Evolutionary conservation across 495 filamentous ascomycete species (phyloP).

Genomic region (Amorphotheca resinae): DNA sequence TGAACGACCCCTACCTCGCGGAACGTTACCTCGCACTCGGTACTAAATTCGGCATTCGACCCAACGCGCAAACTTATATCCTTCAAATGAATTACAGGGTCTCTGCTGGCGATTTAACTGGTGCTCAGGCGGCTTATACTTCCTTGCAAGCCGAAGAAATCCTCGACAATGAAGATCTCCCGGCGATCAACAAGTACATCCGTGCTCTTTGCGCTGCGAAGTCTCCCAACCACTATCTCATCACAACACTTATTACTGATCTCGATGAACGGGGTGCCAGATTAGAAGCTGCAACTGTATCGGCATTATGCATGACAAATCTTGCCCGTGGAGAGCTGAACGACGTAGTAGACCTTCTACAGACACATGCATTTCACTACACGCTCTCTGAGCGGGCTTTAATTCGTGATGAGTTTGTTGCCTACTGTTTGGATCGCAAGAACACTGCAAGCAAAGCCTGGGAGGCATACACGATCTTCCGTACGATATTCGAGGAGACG

Average conservation of each 20-base stretch:
- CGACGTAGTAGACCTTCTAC: conserved; percentile 66
- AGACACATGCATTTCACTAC: conserved; percentile 50
- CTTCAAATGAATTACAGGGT: conserved; percentile 67
- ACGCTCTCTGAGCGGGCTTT: conserved; percentile 47
- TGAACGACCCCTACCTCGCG: conserved; percentile 55
- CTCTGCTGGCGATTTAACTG: conserved; percentile 52
- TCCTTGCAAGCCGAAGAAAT: conserved; percentile 42
- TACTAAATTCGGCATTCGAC: conserved; percentile 45
- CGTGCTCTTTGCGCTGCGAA: conserved; percentile 51
- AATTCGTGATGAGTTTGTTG: conserved; percentile 50
- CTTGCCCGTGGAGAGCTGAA: conserved; percentile 58
- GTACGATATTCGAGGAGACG: conserved; percentile 67
- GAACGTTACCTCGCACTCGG: conserved; percentile 58
- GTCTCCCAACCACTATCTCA: conserved; percentile 45
- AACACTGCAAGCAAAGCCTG: conserved; percentile 54
- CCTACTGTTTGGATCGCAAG: conserved; percentile 48
- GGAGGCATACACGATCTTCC: conserved; percentile 70
- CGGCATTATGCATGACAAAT: conserved; percentile 54
- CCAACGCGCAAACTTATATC: conserved; percentile 52
- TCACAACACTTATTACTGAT: conserved; percentile 56
- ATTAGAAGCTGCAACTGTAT: conserved; percentile 60
- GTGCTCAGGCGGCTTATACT: conserved; percentile 50
- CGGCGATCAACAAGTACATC: conserved; percentile 63
- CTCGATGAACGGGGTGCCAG: conserved; percentile 56
- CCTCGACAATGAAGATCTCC: conserved; percentile 41